A percentile compares a stretch with the other conserved stretches of the same genome.
Conservation (phyloP, 177 flowering plant genomes). For the Tripterygium wilfordii region DNA sequence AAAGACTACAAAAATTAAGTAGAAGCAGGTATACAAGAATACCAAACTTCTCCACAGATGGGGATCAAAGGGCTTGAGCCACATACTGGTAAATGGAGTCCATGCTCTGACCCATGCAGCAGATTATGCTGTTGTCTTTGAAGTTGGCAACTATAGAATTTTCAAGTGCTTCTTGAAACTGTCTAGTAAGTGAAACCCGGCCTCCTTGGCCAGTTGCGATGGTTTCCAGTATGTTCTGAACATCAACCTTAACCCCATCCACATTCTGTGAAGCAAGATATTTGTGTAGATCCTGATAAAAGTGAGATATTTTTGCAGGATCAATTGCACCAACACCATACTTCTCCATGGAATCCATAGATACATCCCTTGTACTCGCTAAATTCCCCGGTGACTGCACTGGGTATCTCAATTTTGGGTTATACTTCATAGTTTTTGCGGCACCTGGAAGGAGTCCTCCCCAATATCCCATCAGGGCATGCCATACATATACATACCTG, state of each 20-base stretch:
- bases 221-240: conserved; percentile 58
- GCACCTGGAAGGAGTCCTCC: conserved; percentile 19
- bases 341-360: conserved; percentile 54
- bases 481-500: conserved; percentile 73
- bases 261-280: conserved; percentile 51
- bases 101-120: conserved; percentile 65
- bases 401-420: conserved; percentile 39
- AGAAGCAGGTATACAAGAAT: too few species aligned
- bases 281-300: conserved; percentile 51
- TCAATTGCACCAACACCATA: conserved; percentile 53
- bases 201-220: conserved; percentile 48
- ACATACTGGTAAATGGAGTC: conserved; percentile 53
- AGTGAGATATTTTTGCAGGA: conserved; percentile 41
- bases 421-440: conserved; percentile 23
- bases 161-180: conserved; percentile 56
- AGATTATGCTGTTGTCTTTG: conserved; percentile 56
- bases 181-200: conserved; percentile 45
- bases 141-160: conserved; percentile 49
- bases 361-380: conserved; percentile 36
- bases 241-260: conserved; percentile 75
- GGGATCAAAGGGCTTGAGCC: conserved; percentile 1
- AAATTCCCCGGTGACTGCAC: conserved; percentile 46
- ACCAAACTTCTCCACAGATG: too few species aligned
- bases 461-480: conserved; percentile 30
- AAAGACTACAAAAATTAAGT: too few species aligned